Evolutionary conservation across 805 yeast genomes (phyloP).

Genomic region (Candida easanensis): DNA sequence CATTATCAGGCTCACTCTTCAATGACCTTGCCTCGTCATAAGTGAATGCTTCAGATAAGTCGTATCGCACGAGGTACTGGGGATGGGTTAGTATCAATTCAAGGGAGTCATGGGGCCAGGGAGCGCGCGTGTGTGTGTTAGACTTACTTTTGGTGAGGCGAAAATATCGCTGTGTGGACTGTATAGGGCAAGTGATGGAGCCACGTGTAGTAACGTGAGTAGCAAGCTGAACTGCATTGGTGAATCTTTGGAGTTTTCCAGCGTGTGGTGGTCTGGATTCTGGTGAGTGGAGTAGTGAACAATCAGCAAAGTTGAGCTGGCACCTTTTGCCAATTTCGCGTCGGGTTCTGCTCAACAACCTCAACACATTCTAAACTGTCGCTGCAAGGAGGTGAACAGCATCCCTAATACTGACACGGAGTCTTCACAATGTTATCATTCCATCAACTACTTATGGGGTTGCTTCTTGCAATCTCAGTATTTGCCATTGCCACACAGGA

Average conservation of each 20-base stretch:
- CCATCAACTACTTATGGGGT: background rate
- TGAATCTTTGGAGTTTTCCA: too few relatives aligned
- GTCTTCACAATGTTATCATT: background rate
- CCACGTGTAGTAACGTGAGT: background rate
- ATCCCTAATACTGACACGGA: too few relatives aligned
- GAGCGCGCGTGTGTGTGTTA: too few relatives aligned
- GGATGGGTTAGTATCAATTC: background rate
- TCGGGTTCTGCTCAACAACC: background rate
- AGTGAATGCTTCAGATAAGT: slow-evolving; percentile 2
- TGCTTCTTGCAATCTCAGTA: too few relatives aligned
- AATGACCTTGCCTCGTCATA: slow-evolving; percentile 5
- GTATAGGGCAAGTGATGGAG: slow-evolving; percentile 13
- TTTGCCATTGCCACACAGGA: background rate
- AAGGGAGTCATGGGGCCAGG: too few relatives aligned
- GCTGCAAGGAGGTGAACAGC: too few relatives aligned
- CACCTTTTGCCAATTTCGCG: background rate
- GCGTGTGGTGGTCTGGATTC: too few relatives aligned
- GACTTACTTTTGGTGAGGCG: slow-evolving; percentile 23
- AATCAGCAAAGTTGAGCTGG: too few relatives aligned
- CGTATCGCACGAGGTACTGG: slow-evolving; percentile 18
- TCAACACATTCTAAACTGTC: background rate
- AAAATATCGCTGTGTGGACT: slow-evolving; percentile 21
- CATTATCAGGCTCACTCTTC: background rate
- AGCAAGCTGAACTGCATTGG: background rate
- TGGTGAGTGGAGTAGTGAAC: too few relatives aligned